A percentile compares a stretch with the other conserved stretches of the same genome.
Conservation (phyloP, 139 green algal species). For the Astrephomene gubernaculifera region DNA sequence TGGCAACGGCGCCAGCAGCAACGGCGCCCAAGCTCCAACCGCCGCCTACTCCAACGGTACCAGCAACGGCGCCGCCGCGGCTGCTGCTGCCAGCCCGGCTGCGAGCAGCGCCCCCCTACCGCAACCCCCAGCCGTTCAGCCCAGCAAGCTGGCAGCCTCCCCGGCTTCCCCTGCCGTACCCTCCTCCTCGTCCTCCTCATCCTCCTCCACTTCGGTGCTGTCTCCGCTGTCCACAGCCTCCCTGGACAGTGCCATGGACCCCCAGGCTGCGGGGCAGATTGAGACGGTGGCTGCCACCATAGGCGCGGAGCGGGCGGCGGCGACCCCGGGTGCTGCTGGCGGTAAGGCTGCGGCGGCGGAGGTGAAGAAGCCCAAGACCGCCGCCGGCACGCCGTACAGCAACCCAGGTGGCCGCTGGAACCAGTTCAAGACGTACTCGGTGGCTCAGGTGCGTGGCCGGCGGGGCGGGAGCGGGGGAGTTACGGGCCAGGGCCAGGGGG, state of each 20-base stretch:
- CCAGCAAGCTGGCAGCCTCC: slow-evolving; percentile 25
- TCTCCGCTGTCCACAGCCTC: slow-evolving; percentile 1
- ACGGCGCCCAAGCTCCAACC: not conserved
- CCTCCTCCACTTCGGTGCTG: not conserved
- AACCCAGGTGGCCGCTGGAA: slow-evolving; percentile 78
- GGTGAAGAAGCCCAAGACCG: slow-evolving; percentile 20
- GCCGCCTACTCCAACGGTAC: slow-evolving; percentile 47
- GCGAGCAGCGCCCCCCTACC: not conserved
- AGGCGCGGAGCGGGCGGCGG: not conserved
- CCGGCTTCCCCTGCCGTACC: slow-evolving; percentile 17
- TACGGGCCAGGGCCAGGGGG: not conserved
- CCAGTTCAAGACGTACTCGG: slow-evolving; percentile 78
- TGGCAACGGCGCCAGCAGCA: slow-evolving; percentile 45
- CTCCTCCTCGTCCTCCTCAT: too few relatives aligned
- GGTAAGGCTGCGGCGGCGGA: not conserved
- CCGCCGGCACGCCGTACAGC: slow-evolving; percentile 73
- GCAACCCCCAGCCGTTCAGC: not conserved
- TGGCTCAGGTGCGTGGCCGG: slow-evolving; percentile 61
- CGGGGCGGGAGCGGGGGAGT: not conserved
- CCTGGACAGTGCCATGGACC: slow-evolving; percentile 66
- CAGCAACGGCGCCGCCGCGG: slow-evolving; percentile 2
- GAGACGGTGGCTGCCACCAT: slow-evolving; percentile 60
- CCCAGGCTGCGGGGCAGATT: slow-evolving; percentile 69
- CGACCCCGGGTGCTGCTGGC: not conserved
- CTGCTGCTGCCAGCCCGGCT: not conserved